Base-by-base conservation (phyloP, 1,284 basidiomycete genomes). In the Lentinus polychrous region DNA sequence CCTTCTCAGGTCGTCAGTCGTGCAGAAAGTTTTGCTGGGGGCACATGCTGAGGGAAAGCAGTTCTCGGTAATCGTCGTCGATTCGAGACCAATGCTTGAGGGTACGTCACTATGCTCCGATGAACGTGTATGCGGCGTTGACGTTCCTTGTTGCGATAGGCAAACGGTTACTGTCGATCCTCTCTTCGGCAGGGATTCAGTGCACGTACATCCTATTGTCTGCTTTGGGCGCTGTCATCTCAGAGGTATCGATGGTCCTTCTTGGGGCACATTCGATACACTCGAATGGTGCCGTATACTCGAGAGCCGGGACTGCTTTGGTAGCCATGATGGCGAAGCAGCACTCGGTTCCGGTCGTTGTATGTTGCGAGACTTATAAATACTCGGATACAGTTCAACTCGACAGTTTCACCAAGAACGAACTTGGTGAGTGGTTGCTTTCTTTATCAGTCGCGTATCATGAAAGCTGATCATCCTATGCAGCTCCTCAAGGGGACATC, bases 351-450 rank as follows among this genome's bases (percentile, higher is more conserved):
- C 96, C 96, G 6, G 93, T 98, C 14, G 83, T 99, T 45, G 93
- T 95, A 14, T 97, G 94, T 59, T 96, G 94, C 59, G 96, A 99
- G 70, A 99, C 96, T 15, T 98, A 98, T 75, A 99, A 99, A 66
- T 98, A 96, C 60, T 89, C 89, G 18, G 96, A 99, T 58, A 81
- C 84, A 32, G 87, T 99, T 32, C 86, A 92, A 65, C 73, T 99
- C 44, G 96, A 99, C 66, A 89, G 89, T 27, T 93, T 99, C 55
- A 93, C 91, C 24, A 92, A 91, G 65, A 99, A 99, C 64, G 96
- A 99, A 68, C 73, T 96, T 32, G 92, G 94, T 86, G 58, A 62
- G 74, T 60, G 2, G 2, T 4, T 4, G 46, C 51, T 45, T n/a
- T 42, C n/a, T 24, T 40, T 36, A 35, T 46, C 18, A 7, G 20